Evolutionary conservation across 1,284 basidiomycete species (phyloP).

Genomic region (Sporisorium graminicola): DNA sequence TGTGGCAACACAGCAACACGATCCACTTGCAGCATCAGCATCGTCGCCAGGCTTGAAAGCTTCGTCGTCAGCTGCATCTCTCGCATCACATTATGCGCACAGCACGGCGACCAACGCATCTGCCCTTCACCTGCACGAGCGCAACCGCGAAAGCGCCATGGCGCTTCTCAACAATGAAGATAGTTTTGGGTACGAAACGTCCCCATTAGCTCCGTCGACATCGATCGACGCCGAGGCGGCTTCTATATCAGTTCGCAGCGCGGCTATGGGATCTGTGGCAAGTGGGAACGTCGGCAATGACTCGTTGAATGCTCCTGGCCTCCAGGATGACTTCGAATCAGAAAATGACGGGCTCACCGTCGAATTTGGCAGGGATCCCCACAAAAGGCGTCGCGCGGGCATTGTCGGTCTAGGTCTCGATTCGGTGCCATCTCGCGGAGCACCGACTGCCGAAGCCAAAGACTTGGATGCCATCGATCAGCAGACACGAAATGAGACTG

Average conservation of each 20-base stretch:
- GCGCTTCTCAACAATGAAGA: constrained; percentile 44
- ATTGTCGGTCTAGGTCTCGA: constrained; percentile 38
- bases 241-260: neutral
- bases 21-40: neutral
- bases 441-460: neutral
- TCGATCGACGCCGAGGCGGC: constrained; percentile 11
- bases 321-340: constrained; percentile 6
- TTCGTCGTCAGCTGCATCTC: constrained; percentile 33
- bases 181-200: constrained; percentile 32
- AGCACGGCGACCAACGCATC: constrained; percentile 34
- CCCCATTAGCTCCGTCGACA: constrained; percentile 8
- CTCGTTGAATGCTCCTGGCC: neutral
- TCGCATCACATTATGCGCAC: constrained; percentile 35
- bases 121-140: constrained; percentile 28
- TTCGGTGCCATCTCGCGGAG: constrained; percentile 8
- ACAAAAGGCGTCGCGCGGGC: constrained; percentile 28
- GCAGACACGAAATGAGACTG: neutral
- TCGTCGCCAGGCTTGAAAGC: constrained; percentile 26
- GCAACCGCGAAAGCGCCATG: constrained; percentile 42
- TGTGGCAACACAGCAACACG: neutral
- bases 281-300: neutral
- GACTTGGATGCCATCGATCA: neutral
- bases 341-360: constrained; percentile 20
- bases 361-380: constrained; percentile 16
- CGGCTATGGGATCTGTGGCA: neutral